Conservation (phyloP, 306 rosid species). For the Urtica urens region DNA sequence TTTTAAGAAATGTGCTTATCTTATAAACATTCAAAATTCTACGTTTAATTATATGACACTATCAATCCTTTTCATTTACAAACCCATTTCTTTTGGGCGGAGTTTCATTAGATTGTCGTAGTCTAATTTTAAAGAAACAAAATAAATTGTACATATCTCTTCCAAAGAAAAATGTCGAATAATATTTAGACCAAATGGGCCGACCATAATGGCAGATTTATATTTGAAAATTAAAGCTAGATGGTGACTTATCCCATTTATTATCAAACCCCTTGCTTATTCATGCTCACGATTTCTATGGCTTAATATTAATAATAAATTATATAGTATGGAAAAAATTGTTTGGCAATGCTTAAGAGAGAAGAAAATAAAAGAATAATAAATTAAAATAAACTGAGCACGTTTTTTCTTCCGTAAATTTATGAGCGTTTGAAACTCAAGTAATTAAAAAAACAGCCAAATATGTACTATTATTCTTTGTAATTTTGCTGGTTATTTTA, state of each 20-base stretch:
- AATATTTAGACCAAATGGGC: conserved; percentile 3
- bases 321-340: too few species aligned
- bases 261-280: background rate
- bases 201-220: background rate
- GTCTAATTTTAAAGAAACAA: background rate
- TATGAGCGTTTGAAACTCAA: background rate
- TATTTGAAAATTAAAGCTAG: background rate
- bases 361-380: background rate
- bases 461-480: background rate
- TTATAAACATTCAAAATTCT: too few species aligned
- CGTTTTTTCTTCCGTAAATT: background rate
- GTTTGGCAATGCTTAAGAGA: too few species aligned
- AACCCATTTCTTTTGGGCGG: background rate
- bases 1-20: too few species aligned
- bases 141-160: background rate
- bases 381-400: conserved; percentile 5
- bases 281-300: background rate
- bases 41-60: too few species aligned
- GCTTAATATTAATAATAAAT: too few species aligned
- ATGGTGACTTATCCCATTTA: background rate
- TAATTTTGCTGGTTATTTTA: background rate
- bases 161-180: background rate
- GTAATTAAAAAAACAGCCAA: background rate
- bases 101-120: background rate
- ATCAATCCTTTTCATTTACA: too few species aligned